Base-by-base conservation (phyloP, 306 rosid genomes). In the Prunus salicina region DNA sequence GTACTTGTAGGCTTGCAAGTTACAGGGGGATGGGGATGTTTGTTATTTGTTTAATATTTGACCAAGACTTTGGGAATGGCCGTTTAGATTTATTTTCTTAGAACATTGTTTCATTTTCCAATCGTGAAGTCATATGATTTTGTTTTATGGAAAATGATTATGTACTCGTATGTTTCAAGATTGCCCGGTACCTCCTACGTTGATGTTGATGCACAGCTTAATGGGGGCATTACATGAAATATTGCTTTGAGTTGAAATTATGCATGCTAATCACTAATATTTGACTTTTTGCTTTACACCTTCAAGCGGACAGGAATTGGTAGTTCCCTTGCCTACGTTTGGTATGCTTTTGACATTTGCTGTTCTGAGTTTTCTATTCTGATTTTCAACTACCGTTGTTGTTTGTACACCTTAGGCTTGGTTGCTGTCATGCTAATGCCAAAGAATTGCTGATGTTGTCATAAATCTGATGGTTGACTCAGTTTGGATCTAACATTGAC, bases 241-340 rank as follows among this genome's bases (percentile, higher is more conserved):
- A n/a, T 71, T 57, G 67, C 46, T 75, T 76, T 60, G 49, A 87
- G 79, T 79, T 70, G 43, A 74, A 75, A 32, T 69, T 73, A 47
- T 72, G 45, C 62, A 63, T 64, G 60, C 41, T 67, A 80, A 69
- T 75, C 73, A 51, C 82, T 78, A 60, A 81, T 81, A 67, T 78
- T 69, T 61, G 65, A 60, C 79, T 76, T 81, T 76, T 53, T 81
- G 57, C 60, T 77, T 82, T 49, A 68, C 65, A 51, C 83, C 75
- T 79, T 76, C 67, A 46, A 85, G 79, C 82, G 82, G 82, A 82
- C 81, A 57, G 83, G 76, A 76, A 80, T 86, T 77, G 75, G 56
- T 64, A 38, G 46, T 57, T 84, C 69, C 81, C 47, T 80, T 83
- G 78, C 73, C 67, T 82, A 72, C 60, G 38, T 76, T 84, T 79